phyloP scores from a whole-genome alignment of 768 basidiomycete genomes.

The Lentinus brumalis region DNA sequence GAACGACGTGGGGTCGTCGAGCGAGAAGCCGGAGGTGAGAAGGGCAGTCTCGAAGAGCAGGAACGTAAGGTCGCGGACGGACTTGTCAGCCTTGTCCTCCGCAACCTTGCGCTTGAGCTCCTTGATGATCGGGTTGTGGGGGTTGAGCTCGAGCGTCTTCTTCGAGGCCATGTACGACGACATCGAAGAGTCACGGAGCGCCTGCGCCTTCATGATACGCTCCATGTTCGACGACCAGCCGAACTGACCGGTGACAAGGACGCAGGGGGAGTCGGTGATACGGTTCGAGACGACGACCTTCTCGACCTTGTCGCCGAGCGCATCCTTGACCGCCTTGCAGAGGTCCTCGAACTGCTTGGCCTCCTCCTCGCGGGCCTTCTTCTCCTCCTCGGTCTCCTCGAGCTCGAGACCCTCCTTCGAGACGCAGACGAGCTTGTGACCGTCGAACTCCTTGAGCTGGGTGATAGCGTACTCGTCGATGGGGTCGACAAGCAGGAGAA shows the following conservation, averaged over 20 bases:
- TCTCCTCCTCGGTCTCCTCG: slow-evolving; percentile 99
- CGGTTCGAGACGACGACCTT: slow-evolving; percentile 98
- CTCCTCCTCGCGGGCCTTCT: slow-evolving; percentile 86
- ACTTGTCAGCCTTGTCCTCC: slow-evolving; percentile 98
- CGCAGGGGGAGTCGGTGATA: slow-evolving; percentile 95
- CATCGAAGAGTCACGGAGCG: slow-evolving; percentile 94
- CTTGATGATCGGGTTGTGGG: slow-evolving; percentile 88
- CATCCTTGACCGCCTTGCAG: slow-evolving; percentile 95
- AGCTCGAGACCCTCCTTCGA: slow-evolving; percentile 99
- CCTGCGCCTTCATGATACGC: slow-evolving; percentile 99
- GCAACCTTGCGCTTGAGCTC: slow-evolving; percentile 94
- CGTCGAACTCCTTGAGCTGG: slow-evolving; percentile 98
- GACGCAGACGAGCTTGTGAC: slow-evolving; percentile 96
- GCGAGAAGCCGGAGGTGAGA: slow-evolving; percentile 92
- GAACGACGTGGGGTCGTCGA: slow-evolving; percentile 94
- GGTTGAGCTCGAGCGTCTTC: slow-evolving; percentile 98
- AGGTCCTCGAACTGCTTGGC: slow-evolving; percentile 81
- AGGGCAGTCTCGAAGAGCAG: slow-evolving; percentile 97
- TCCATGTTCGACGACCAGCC: slow-evolving; percentile 99
- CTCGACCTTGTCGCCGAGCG: slow-evolving; percentile 98
- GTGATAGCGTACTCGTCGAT: slow-evolving; percentile 99
- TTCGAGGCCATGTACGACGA: slow-evolving; percentile 99
- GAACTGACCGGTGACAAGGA: slow-evolving; percentile 97
- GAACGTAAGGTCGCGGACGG: slow-evolving; percentile 94
- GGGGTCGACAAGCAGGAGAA: slow-evolving; percentile 95